Conservation (phyloP, 1,284 basidiomycete species). For the Leccinum pallidistipes region DNA sequence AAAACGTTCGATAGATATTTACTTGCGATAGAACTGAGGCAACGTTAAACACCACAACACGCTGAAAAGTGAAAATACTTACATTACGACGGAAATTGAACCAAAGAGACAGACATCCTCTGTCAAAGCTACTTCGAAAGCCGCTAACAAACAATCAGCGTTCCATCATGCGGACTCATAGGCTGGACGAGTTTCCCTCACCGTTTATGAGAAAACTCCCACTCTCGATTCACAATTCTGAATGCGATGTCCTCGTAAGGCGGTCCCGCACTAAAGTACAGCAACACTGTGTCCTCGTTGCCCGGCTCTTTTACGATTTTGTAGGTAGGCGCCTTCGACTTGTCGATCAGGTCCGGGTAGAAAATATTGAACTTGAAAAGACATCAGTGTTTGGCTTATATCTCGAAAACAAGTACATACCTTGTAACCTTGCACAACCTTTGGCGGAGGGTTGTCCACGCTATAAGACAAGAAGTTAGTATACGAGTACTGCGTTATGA, state of each 20-base stretch:
- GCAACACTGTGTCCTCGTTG: slow-evolving; percentile 91
- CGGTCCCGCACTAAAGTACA: slow-evolving; percentile 95
- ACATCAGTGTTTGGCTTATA: slow-evolving; percentile 20
- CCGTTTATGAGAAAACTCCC: slow-evolving; percentile 98
- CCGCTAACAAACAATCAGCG: slow-evolving; percentile 48
- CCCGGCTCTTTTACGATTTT: slow-evolving; percentile 89
- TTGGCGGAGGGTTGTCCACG: slow-evolving; percentile 94
- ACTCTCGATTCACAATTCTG: slow-evolving; percentile 95
- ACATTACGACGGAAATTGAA: slow-evolving; percentile 88
- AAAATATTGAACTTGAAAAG: slow-evolving; percentile 86
- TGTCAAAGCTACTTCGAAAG: slow-evolving; percentile 83
- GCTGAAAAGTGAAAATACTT: slow-evolving; percentile 35
- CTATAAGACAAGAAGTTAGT: slow-evolving; percentile 41
- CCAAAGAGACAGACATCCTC: slow-evolving; percentile 84
- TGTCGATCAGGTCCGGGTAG: slow-evolving; percentile 96
- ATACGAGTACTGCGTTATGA: neutral
- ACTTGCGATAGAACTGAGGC: slow-evolving; percentile 71
- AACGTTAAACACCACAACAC: slow-evolving; percentile 16
- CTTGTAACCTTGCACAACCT: slow-evolving; percentile 99
- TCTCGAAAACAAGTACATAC: slow-evolving; percentile 40
- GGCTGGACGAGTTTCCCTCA: slow-evolving; percentile 33
- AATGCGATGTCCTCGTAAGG: slow-evolving; percentile 99
- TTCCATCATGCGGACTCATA: slow-evolving; percentile 5
- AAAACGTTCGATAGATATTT: slow-evolving; percentile 19
- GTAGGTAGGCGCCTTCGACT: slow-evolving; percentile 94